Evolutionary conservation across 768 basidiomycete genomes (phyloP), one percentile per base, ranked within the genome.

Genomic region (Gymnopilus junonius): DNA sequence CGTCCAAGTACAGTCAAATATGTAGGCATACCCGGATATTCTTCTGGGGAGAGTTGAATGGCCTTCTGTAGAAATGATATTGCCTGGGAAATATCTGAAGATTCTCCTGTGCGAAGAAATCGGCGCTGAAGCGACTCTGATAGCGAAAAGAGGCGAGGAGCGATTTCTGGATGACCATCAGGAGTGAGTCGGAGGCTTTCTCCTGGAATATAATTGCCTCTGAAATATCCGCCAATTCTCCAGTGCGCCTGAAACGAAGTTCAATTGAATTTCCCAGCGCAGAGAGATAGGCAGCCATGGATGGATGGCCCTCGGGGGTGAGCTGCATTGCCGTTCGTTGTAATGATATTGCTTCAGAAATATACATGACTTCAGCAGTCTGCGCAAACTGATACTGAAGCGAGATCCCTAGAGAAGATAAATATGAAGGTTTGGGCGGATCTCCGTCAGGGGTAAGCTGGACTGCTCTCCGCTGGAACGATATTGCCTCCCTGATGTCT

Each of bases 221-320:
- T 25, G 20, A n/a, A 34, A 62, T 57, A 62, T 50, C 55, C 27
- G 17, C 25, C 3, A 35, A 8, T 10, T 50, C 46, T 21, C 45
- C 43, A 11, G 43, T 35, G 31, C 35, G 46, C 21, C 32, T 21
- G 37, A 50, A 48, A 11, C 45, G 58, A 35, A 31, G 35, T 14
- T 54, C 39, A 34, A 45, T 32, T 25, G 37, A 59, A 34, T 27
- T 54, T 43, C 58, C 63, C 15, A 64, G 63, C 21, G 27, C 55
- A 40, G 35, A 40, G 20, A 64, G 37, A 6, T 20, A 35, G 29
- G 6, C n/a, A 32, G 53, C 21, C 32, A n/a, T 32, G 35, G 53
- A 34, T 21, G 37, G n/a, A 31, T 62, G 40, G 32, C 29, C 37
- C 11, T 57, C 35, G 5, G 45, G 55, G 3, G 61, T 62, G 1